Base-by-base conservation (phyloP, 2,329 filamentous ascomycete species). In the Ophiostoma pallidulum region DNA sequence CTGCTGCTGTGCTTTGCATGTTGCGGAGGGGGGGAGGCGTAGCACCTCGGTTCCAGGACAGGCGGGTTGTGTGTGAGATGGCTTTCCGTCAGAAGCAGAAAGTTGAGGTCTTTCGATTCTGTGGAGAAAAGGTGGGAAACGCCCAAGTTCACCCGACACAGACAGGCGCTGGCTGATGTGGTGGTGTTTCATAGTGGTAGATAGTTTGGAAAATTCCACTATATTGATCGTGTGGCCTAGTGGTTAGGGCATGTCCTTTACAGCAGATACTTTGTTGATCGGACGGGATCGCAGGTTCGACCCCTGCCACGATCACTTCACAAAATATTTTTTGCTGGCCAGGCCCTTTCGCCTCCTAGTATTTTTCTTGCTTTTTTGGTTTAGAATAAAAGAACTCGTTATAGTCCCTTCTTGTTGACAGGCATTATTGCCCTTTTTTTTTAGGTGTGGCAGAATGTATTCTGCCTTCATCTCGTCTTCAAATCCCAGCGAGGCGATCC, bases 231-330 rank as follows among this genome's bases (percentile, higher is more conserved):
- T 56, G 51, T 56, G 53, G 54, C 53, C 54, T 57, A 57, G 56
- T 55, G 56, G 56, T 57, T 56, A 57, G 51, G 55, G 51, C 54
- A 54, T 54, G 49, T 54, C 54, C 56, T 57, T 57, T 57, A 57
- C 56, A 57, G 49, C 53, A 20, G 35, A 26, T 40, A 19, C 6
- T 31, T 18, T 33, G 41, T 36, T 54, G 50, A 53, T 53, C 56
- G 56, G 54, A 55, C 51, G 51, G 53, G 52, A 56, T 57, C 56
- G 56, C 56, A 57, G 56, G 56, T 57, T 57, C 56, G 56, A 57
- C 46, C 56, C 56, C 56, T 57, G 56, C 56, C 52, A 56, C 54
- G 56, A 53, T 56, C 56, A 56, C 4, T 29, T 45, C n/a, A n/a
- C 24, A n/a, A 16, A 32, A 18, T 29, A 19, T 43, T 31, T 48